Evolutionary conservation across 2,329 filamentous ascomycete species (phyloP).

Genomic region (Aspergillus ustus): DNA sequence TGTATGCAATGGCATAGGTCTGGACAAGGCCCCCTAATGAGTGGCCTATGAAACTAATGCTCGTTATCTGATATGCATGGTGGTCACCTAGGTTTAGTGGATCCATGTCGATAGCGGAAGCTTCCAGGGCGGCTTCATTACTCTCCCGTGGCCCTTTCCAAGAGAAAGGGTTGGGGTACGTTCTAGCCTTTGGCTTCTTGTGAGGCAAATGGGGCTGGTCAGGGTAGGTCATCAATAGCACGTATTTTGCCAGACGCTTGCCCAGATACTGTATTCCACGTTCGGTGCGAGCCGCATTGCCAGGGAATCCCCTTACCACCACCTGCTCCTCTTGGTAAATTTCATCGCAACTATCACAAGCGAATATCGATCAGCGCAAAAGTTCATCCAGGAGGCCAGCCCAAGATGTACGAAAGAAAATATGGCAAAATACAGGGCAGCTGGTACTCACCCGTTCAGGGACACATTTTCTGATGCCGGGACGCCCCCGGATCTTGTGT

Average conservation of each 20-base stretch:
- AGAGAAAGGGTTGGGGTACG: slow-evolving; percentile 54
- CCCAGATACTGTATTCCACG: slow-evolving; percentile 96
- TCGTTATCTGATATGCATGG: slow-evolving; percentile 79
- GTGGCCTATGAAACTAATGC: slow-evolving; percentile 93
- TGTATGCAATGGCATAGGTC: slow-evolving; percentile 93
- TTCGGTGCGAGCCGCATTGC: slow-evolving; percentile 90
- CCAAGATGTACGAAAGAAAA: not conserved
- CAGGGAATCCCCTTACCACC: slow-evolving; percentile 85
- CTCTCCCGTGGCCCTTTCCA: slow-evolving; percentile 40
- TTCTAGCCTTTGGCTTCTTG: slow-evolving; percentile 57
- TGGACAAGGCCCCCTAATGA: slow-evolving; percentile 89
- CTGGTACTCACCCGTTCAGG: slow-evolving; percentile 14
- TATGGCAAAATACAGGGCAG: not conserved
- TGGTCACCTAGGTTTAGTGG: slow-evolving; percentile 49
- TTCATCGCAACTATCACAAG: not conserved
- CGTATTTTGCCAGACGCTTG: slow-evolving; percentile 88
- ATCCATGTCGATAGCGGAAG: slow-evolving; percentile 44
- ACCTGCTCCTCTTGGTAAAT: slow-evolving; percentile 67
- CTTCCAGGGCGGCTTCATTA: slow-evolving; percentile 35
- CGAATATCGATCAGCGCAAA: not conserved
- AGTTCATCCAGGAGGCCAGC: too few species aligned
- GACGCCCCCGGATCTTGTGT: not conserved
- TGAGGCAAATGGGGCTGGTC: slow-evolving; percentile 84
- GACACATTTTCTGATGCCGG: too few species aligned
- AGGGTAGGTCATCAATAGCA: slow-evolving; percentile 88